A percentile compares a stretch with the other conserved stretches of the same genome.
Conservation (phyloP, 306 rosid species). For the Macrotyloma uniflorum region DNA sequence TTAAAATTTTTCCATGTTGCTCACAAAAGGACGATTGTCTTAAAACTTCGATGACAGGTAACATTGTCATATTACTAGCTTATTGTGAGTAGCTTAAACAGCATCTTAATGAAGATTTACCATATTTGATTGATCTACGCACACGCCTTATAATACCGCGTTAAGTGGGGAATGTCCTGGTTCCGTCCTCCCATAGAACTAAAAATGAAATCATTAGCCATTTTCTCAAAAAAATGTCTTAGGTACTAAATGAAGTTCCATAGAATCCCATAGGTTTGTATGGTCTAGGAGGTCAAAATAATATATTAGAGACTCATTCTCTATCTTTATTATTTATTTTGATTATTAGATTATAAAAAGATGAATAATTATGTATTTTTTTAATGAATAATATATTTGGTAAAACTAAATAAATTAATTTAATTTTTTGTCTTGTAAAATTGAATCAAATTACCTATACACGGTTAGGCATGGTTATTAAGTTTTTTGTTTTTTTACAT, state of each 20-base stretch:
- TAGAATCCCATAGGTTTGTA: no score
- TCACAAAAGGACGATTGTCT: no score
- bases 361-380: no score
- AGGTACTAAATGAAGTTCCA: background rate
- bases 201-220: background rate
- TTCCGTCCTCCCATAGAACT: background rate
- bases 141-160: background rate
- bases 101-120: background rate
- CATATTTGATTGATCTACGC: background rate
- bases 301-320: no score
- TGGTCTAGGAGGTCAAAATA: no score
- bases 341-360: no score
- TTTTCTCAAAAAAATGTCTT: background rate
- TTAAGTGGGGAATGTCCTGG: background rate
- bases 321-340: no score
- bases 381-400: no score
- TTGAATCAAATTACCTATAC: background rate
- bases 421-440: background rate
- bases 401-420: background rate
- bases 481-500: background rate
- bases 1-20: no score
- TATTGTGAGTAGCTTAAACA: background rate
- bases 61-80: background rate
- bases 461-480: background rate
- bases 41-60: no score